These are phyloP conservation scores for Sclerotinia subarctica DNA, from an alignment of 2,329 filamentous ascomycete species.

Conservation along the genomic window DNA sequence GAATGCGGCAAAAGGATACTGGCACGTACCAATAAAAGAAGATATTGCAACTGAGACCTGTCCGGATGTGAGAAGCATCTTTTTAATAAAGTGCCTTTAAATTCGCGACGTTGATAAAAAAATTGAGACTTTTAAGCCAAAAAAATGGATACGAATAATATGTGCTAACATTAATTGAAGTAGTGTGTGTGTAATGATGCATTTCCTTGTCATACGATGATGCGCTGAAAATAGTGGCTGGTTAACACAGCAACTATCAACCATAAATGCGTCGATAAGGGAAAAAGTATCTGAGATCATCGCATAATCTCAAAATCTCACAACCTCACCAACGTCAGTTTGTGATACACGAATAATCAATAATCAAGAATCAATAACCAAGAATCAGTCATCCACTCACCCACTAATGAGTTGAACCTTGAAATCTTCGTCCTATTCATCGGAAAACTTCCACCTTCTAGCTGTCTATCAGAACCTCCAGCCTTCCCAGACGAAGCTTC, in stretches of 20 bases:
- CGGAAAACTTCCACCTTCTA: background rate
- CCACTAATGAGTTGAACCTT: background rate
- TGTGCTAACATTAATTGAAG: background rate
- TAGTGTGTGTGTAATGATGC: background rate
- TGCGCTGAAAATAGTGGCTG: constrained; percentile 9
- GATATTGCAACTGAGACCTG: constrained; percentile 69
- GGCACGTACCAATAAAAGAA: constrained; percentile 56
- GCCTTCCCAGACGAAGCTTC: background rate
- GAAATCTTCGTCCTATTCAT: background rate
- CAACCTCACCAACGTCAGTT: background rate
- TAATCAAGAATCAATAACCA: background rate
- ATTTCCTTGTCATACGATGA: background rate
- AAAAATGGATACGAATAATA: background rate
- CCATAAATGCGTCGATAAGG: constrained; percentile 3
- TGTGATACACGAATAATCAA: background rate
- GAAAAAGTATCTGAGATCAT: background rate
- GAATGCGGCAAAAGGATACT: constrained; percentile 13
- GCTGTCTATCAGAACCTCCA: background rate
- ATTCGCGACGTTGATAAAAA: background rate
- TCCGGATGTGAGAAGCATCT: constrained; percentile 58
- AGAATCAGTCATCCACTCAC: background rate
- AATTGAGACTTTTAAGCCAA: background rate
- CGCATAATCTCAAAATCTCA: background rate
- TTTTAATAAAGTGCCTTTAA: background rate
- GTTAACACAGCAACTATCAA: constrained; percentile 20